A percentile compares a stretch with the other conserved stretches of the same genome.
These are phyloP conservation scores for Cornus suecica DNA, from an alignment of 148 eudicot genomes.

Conservation along the genomic window DNA sequence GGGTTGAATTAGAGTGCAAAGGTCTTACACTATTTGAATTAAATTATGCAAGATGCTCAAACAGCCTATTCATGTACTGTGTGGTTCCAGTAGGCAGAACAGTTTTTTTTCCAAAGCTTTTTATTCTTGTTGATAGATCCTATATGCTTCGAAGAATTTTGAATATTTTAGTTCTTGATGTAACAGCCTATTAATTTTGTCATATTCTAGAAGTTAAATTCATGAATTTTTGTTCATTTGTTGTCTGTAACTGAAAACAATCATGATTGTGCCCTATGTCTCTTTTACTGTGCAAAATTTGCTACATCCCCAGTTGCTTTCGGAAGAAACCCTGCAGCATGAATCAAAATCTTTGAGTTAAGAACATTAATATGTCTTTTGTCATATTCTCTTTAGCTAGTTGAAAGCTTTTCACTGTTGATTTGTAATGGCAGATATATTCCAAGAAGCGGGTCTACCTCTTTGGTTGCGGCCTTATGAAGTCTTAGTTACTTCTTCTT, in stretches of 20 bases:
- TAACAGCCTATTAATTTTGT: too few species aligned
- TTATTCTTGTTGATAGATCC: too few species aligned
- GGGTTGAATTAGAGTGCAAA: too few species aligned
- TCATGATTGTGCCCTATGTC: not conserved
- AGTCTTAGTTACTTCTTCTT: constrained; percentile 94
- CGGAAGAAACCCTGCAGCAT: not conserved
- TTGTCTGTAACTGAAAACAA: too few species aligned
- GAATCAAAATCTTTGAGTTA: not conserved
- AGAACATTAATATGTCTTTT: not conserved
- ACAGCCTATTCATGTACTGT: too few species aligned
- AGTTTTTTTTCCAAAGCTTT: too few species aligned
- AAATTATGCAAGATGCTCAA: too few species aligned
- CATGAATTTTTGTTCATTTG: too few species aligned
- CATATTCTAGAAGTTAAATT: too few species aligned
- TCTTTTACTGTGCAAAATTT: not conserved
- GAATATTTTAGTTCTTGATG: not conserved
- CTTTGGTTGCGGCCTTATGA: constrained; percentile 98
- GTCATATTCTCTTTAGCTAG: constrained; percentile 1
- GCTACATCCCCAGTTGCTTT: not conserved
- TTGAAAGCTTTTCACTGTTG: constrained; percentile 1
- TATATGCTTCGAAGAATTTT: too few species aligned
- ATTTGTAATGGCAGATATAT: constrained; percentile 65
- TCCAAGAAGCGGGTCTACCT: constrained; percentile 99
- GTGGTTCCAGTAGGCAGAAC: too few species aligned
- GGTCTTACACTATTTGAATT: too few species aligned